phyloP scores from a whole-genome alignment of 2,329 filamentous ascomycete species.

The Penicillium fuscoglaucum region DNA sequence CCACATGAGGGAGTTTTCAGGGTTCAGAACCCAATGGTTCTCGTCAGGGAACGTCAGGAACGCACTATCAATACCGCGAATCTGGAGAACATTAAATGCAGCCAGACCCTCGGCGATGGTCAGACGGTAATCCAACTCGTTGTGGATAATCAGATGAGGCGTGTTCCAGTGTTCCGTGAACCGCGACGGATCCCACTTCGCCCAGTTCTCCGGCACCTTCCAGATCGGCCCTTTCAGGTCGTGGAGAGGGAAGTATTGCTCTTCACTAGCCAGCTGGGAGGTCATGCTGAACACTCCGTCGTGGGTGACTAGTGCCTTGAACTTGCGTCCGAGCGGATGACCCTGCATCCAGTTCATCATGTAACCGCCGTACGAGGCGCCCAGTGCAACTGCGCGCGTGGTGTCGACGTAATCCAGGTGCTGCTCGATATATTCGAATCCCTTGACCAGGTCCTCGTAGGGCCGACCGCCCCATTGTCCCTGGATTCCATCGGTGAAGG shows the following conservation, averaged over 20 bases:
- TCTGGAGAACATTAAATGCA: slow-evolving; percentile 83
- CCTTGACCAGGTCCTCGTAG: slow-evolving; percentile 57
- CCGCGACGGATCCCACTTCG: slow-evolving; percentile 58
- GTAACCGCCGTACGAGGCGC: slow-evolving; percentile 60
- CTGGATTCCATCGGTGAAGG: slow-evolving; percentile 54
- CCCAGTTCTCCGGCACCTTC: slow-evolving; percentile 54
- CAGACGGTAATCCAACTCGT: slow-evolving; percentile 83
- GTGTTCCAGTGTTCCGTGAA: slow-evolving; percentile 72
- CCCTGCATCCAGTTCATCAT: slow-evolving; percentile 62
- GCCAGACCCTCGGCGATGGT: slow-evolving; percentile 81
- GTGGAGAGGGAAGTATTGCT: slow-evolving; percentile 57
- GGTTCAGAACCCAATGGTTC: slow-evolving; percentile 82
- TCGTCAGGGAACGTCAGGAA: slow-evolving; percentile 81
- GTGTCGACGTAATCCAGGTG: slow-evolving; percentile 56
- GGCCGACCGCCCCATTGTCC: slow-evolving; percentile 56
- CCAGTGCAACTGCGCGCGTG: slow-evolving; percentile 53
- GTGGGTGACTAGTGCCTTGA: slow-evolving; percentile 59
- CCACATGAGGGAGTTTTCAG: slow-evolving; percentile 89
- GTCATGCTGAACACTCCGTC: slow-evolving; percentile 51
- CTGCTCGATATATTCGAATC: slow-evolving; percentile 53
- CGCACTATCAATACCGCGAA: slow-evolving; percentile 70
- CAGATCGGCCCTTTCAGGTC: slow-evolving; percentile 54
- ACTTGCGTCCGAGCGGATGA: slow-evolving; percentile 55
- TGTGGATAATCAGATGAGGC: slow-evolving; percentile 87
- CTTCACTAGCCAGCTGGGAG: slow-evolving; percentile 49